Percentiles rank a stretch among this genome's conserved stretches.
Evolutionary conservation across 2,329 filamentous ascomycete species (phyloP).

Genomic region (Epichloe baconii): DNA sequence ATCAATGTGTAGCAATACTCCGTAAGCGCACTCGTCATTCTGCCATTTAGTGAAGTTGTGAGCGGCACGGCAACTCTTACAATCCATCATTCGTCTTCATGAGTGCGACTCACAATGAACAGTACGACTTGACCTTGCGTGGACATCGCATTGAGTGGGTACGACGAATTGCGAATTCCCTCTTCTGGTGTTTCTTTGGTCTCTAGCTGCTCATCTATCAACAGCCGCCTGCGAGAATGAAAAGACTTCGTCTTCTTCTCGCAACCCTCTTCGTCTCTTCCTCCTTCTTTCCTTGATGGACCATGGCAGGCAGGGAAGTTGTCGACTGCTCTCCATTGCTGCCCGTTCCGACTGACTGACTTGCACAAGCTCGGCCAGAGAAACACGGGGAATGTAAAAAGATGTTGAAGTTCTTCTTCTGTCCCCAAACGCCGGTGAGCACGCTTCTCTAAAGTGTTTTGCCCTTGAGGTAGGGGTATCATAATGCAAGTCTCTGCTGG

Average conservation of each 20-base stretch:
- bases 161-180: background rate
- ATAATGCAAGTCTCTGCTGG: slow-evolving; percentile 25
- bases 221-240: background rate
- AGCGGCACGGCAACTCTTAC: no score
- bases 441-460: slow-evolving; percentile 19
- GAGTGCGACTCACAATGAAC: no score
- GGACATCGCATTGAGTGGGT: background rate
- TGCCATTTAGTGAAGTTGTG: no score
- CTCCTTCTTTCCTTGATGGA: background rate
- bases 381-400: slow-evolving; percentile 27
- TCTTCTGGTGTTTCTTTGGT: slow-evolving; percentile 4
- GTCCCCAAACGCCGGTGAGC: slow-evolving; percentile 26
- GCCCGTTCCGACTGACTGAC: slow-evolving; percentile 14
- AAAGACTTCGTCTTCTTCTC: background rate
- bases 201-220: slow-evolving; percentile 6
- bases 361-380: slow-evolving; percentile 27
- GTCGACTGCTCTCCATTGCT: background rate
- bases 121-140: no score
- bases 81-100: no score
- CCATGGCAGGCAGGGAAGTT: background rate
- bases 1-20: no score
- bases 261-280: background rate
- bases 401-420: slow-evolving; percentile 36
- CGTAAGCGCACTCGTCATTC: no score
- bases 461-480: slow-evolving; percentile 23